phyloP scores from a whole-genome alignment of 768 basidiomycete species.

The Mycena indigotica region DNA sequence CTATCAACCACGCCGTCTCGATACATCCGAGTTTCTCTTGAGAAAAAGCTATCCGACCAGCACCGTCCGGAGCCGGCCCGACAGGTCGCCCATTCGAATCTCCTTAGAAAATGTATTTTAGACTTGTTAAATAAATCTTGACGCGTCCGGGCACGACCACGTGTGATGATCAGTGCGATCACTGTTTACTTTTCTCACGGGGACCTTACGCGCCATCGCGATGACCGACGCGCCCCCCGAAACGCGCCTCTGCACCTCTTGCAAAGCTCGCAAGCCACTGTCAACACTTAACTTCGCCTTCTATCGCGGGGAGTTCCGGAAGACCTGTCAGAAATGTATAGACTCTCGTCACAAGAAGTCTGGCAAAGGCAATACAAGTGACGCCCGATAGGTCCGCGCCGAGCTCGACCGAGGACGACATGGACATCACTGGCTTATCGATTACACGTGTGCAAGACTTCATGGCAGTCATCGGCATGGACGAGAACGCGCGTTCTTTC shows the following conservation, averaged over 20 bases:
- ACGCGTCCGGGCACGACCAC: too few relatives aligned
- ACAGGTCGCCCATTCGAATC: too few relatives aligned
- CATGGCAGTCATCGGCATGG: conserved; percentile 4
- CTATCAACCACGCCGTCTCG: too few relatives aligned
- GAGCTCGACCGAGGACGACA: neutral
- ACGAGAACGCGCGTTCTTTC: conserved; percentile 2
- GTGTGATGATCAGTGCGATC: too few relatives aligned
- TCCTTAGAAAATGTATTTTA: too few relatives aligned
- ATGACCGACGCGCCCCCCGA: too few relatives aligned
- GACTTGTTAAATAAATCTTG: too few relatives aligned
- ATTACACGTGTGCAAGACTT: conserved; percentile 2
- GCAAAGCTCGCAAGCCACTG: neutral
- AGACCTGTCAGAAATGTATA: neutral
- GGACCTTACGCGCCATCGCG: too few relatives aligned
- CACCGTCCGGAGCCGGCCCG: too few relatives aligned
- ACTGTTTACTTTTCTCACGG: too few relatives aligned
- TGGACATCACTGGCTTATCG: neutral
- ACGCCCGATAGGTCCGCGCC: neutral
- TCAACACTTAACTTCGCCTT: neutral
- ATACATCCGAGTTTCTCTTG: too few relatives aligned
- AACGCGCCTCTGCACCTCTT: neutral
- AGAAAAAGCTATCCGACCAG: too few relatives aligned
- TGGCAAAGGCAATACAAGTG: neutral
- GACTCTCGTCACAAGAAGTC: neutral
- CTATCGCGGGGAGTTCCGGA: neutral